Evolutionary conservation across 306 rosid genomes (phyloP), one percentile per base, ranked within the genome.

Genomic region (Parietaria judaica): DNA sequence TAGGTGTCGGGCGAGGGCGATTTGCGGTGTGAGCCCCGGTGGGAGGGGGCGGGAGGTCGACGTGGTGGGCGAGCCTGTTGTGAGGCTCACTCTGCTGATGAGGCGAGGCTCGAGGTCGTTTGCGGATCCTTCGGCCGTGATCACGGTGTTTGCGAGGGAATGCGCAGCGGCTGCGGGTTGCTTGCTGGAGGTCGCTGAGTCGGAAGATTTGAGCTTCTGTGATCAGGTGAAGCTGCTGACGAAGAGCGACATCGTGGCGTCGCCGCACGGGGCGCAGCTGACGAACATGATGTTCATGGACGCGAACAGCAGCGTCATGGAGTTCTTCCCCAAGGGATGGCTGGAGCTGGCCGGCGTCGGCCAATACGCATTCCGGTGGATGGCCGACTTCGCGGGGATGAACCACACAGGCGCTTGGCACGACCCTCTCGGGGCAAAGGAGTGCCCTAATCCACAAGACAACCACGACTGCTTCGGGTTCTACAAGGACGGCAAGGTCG

Each of bases 291-390:
- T 70, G 6, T 70, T 74, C 62, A 70, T 66, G 76, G 71, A 78
- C 49, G 56, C 68, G 59, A 57, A 70, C 51, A 66, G 76, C n/a
- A 66, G 71, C 58, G 10, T 74, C 3, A 70, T 74, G 79, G 74
- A 74, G 35, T 74, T 74, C 47, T 78, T 70, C 58, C 74, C 82
- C 17, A 56, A 53, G 38, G 73, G 82, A 10, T 69, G 79, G 79
- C 41, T 61, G 38, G 73, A 69, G 73, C 70, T 60, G 5, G 82
- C 79, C 2, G 67, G 82, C 11, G n/a, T 34, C 3, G 82, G 72
- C 23, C 75, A 52, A 54, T 73, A 65, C 41, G 76, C 52, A 3
- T 37, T 60, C 58, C 76, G 44, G 58, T 73, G 79, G 82, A 61
- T 73, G 72, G 70, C 82, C 36, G 65, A 51, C 50, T 44, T n/a